A percentile compares a stretch with the other conserved stretches of the same genome.
phyloP scores from a whole-genome alignment of 495 filamentous ascomycete species.

The Pseudotulostoma volvatum region DNA sequence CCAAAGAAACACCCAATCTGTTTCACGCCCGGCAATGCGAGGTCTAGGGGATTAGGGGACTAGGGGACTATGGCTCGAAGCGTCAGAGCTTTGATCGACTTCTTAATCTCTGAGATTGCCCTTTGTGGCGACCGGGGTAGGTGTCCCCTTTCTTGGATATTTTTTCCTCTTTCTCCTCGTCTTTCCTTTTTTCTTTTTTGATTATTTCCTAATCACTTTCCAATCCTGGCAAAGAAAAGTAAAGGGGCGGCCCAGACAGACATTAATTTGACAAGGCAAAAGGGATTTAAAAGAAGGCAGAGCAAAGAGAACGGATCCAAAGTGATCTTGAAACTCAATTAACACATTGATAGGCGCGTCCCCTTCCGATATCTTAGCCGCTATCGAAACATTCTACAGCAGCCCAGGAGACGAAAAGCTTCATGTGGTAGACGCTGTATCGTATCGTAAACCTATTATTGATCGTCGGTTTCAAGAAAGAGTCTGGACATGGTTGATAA shows the following conservation, averaged over 20 bases:
- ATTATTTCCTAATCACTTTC: background rate
- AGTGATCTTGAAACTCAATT: too few relatives aligned
- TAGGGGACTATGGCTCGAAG: conserved; percentile 48
- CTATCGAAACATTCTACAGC: conserved; percentile 25
- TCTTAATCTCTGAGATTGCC: conserved; percentile 56
- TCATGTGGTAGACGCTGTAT: background rate
- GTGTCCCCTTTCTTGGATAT: conserved; percentile 15
- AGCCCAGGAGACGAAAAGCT: conserved; percentile 1
- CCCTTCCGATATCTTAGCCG: conserved; percentile 21
- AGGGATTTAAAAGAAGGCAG: too few relatives aligned
- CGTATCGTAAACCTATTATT: conserved; percentile 15
- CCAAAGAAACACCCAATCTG: too few relatives aligned
- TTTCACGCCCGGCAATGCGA: too few relatives aligned
- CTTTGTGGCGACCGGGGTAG: conserved; percentile 51
- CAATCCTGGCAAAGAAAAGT: too few relatives aligned
- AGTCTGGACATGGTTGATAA: conserved; percentile 40
- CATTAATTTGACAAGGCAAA: too few relatives aligned
- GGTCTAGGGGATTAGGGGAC: too few relatives aligned
- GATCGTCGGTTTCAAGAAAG: conserved; percentile 35
- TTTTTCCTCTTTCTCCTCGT: conserved; percentile 6
- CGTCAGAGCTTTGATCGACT: conserved; percentile 54
- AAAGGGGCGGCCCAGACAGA: too few relatives aligned
- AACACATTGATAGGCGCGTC: conserved; percentile 31
- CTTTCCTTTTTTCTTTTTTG: background rate
- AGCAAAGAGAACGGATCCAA: too few relatives aligned